Evolutionary conservation across 228 moss, liverwort and hornwort species (phyloP).

Genomic region (Sphagnum magellanicum): DNA sequence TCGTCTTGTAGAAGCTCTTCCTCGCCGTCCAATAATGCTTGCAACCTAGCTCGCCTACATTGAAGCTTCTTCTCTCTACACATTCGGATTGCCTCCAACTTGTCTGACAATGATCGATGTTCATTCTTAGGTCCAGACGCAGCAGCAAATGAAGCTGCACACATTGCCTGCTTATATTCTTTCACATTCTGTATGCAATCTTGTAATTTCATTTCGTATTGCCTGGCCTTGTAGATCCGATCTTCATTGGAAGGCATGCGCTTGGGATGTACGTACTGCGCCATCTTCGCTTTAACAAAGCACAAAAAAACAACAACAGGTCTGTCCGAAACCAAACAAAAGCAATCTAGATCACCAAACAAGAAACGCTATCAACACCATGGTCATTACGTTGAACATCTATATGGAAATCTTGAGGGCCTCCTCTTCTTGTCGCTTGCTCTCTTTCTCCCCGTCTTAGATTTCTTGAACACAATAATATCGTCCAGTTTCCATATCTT

Average conservation of each 20-base stretch:
- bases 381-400: too few species aligned
- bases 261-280: constrained; percentile 59
- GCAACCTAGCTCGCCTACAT: constrained; percentile 44
- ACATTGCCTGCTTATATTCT: constrained; percentile 71
- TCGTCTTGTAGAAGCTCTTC: constrained; percentile 75
- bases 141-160: constrained; percentile 66
- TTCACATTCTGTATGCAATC: constrained; percentile 54
- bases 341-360: too few species aligned
- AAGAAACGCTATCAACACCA: too few species aligned
- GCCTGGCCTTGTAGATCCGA: constrained; percentile 78
- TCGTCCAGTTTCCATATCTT: too few species aligned
- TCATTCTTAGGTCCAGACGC: constrained; percentile 55
- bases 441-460: too few species aligned
- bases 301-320: too few species aligned
- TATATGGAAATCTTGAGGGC: too few species aligned
- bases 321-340: too few species aligned
- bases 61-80: constrained; percentile 55
- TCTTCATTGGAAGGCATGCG: constrained; percentile 90
- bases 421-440: too few species aligned
- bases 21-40: constrained; percentile 56
- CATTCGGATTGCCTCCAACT: constrained; percentile 44
- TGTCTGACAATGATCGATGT: constrained; percentile 31
- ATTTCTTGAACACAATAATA: too few species aligned
- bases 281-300: constrained; percentile 13
- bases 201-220: constrained; percentile 67